phyloP scores from a whole-genome alignment of 805 yeast species.

The Lachancea waltii region DNA sequence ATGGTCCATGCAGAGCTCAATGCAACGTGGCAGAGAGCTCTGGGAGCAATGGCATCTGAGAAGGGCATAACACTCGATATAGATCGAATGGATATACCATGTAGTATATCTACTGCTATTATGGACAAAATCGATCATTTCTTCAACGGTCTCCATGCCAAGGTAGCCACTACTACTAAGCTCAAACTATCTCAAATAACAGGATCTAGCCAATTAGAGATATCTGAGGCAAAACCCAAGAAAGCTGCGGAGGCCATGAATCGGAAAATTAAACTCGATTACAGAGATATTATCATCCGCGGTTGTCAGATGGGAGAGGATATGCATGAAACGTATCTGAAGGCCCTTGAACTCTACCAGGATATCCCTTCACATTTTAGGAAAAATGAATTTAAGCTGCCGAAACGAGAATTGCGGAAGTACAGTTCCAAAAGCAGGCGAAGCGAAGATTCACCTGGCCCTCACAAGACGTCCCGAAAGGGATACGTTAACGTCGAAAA shows the following conservation, averaged over 20 bases:
- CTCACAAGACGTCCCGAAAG: conserved; percentile 9
- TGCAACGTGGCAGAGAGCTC: conserved; percentile 24
- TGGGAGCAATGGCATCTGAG: conserved; percentile 16
- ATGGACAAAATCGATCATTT: conserved; percentile 24
- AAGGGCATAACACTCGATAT: conserved; percentile 20
- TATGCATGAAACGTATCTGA: conserved; percentile 28
- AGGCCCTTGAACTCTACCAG: conserved; percentile 27
- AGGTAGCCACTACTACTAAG: conserved; percentile 21
- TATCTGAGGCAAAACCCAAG: conserved; percentile 2
- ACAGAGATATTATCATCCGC: conserved; percentile 25
- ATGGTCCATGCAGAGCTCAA: conserved; percentile 26
- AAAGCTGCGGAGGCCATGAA: conserved; percentile 11
- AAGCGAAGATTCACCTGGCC: conserved; percentile 5
- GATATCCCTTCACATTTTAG: conserved; percentile 26
- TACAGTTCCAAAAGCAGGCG: conserved; percentile 12
- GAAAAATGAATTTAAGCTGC: conserved; percentile 21
- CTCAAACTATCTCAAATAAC: conserved; percentile 17
- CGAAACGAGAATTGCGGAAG: conserved; percentile 20
- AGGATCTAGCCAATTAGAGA: conserved; percentile 10
- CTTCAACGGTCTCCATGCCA: conserved; percentile 23
- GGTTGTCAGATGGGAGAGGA: conserved; percentile 31
- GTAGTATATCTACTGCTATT: conserved; percentile 14
- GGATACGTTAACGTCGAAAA: conserved; percentile 16
- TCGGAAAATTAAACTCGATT: conserved; percentile 16
- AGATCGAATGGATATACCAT: conserved; percentile 21